Evolutionary conservation across 108 stramenopile genomes (phyloP).

Genomic region (Discostella stelligeroides): DNA sequence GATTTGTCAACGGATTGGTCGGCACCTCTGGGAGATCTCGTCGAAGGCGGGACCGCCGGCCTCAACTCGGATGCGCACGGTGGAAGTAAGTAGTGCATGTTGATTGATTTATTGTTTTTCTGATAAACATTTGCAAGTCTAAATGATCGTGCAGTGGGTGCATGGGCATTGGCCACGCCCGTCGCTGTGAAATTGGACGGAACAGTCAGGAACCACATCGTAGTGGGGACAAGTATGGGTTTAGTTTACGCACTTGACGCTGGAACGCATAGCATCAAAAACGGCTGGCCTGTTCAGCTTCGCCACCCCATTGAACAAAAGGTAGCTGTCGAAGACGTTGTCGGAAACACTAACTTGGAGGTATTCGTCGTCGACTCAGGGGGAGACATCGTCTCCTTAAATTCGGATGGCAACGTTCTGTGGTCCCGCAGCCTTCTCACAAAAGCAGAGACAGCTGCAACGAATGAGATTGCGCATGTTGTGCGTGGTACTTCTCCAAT

Average conservation of each 20-base stretch:
- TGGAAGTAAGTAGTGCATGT: slow-evolving; percentile 18
- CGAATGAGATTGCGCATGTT: slow-evolving; percentile 30
- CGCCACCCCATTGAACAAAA: slow-evolving; percentile 66
- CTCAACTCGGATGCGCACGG: slow-evolving; percentile 39
- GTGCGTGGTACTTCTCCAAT: slow-evolving; percentile 66
- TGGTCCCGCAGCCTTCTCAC: slow-evolving; percentile 73
- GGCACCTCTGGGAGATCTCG: slow-evolving; percentile 67
- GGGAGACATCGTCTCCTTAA: slow-evolving; percentile 69
- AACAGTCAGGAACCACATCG: slow-evolving; percentile 58
- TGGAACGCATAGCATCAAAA: slow-evolving; percentile 38
- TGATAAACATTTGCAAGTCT: neutral
- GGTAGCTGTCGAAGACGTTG: slow-evolving; percentile 78
- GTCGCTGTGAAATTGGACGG: slow-evolving; percentile 76
- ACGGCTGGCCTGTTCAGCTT: slow-evolving; percentile 77
- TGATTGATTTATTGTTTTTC: neutral
- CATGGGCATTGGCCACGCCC: slow-evolving; percentile 78
- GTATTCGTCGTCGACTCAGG: slow-evolving; percentile 78
- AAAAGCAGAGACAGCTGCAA: slow-evolving; percentile 27
- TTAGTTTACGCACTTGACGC: slow-evolving; percentile 72
- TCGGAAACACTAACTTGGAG: slow-evolving; percentile 76
- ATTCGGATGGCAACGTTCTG: slow-evolving; percentile 61
- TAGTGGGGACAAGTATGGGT: slow-evolving; percentile 84
- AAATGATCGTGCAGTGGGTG: slow-evolving; percentile 49
- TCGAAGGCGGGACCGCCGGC: slow-evolving; percentile 56
- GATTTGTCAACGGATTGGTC: slow-evolving; percentile 81